Base-by-base conservation (phyloP, 2,329 filamentous ascomycete species). In the Fusarium stilboides region DNA sequence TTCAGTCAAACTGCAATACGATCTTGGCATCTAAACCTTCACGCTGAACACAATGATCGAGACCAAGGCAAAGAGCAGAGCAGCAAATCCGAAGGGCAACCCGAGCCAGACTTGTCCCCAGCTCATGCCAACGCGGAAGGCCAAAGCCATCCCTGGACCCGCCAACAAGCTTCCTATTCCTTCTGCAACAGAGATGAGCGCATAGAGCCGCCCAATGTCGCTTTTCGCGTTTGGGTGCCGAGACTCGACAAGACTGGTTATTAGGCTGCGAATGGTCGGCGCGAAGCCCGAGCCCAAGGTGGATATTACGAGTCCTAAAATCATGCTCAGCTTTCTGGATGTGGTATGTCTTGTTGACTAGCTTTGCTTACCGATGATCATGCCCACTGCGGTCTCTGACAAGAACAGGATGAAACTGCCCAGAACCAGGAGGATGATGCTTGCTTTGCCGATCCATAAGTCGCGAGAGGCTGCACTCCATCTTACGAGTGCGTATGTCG, bases 71-170 rank as follows among this genome's bases (percentile, higher is more conserved):
- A 55, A 49, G 22, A 55, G 52, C 7, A 55, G n/a, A 31, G 42
- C 52, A 37, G 31, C 42, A 37, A 55, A 49, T 8, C 52, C 52
- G 24, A 55, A 55, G 31, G 52, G 52, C 8, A 55, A 12, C 7
- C 52, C 52, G n/a, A 55, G 52, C 52, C 52, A 55, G 43, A 37
- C 42, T 55, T 55, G 42, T 3, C 52, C 52, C 52, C 42, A 55
- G 19, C 31, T 55, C 22, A 55, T 55, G 12, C 52, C 43, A 20
- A 49, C n/a, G 6, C 31, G 52, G 31, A 55, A 55, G 6, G 52
- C 52, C 14, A 55, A 55, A 22, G 52, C 42, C 42, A 55, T 55
- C 3, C 52, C 52, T 3, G 42, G 52, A 8, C 52, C 52, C 15
- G 52, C 52, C n/a, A 55, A 22, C 6, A 55, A 37, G 12, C 42